Evolutionary conservation across 2,329 filamentous ascomycete species (phyloP), one percentile per base, ranked within the genome.

Genomic region (Neonectria punicea): DNA sequence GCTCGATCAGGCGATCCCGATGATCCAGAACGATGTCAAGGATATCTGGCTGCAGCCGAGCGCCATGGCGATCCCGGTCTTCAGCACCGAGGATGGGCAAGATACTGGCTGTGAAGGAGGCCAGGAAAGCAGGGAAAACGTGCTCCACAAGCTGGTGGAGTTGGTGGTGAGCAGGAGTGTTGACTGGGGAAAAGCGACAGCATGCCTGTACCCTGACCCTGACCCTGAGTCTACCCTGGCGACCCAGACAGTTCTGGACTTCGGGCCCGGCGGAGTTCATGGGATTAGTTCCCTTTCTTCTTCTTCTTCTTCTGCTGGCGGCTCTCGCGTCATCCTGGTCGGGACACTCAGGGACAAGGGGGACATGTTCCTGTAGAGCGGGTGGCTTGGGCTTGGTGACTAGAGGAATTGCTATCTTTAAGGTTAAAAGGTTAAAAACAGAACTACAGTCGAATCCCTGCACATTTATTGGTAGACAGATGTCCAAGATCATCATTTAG

Each of bases 221-320:
- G 25, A 16, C 34, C 34, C 34, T 6, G 34, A 36, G 34, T 14
- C 34, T 51, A 34, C 50, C 34, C 13, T 30, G 4, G 61, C 14
- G 8, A 20, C 50, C 22, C 34, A 30, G n/a, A 44, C 50, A 22
- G 43, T 63, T 11, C 25, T 63, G 5, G 61, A 63, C 13, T 63
- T 63, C 36, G 61, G 61, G 14, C 61, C 61, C 13, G 61, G 61
- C 30, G 61, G 61, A 3, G 43, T 63, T 44, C 43, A 63, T 49
- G 61, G 61, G 1, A 60, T 63, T 14, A 60, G 50, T 25, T 55
- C 56, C 3, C 34, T 63, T 44, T 60, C 51, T 14, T 18, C 55
- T 44, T 60, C 51, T 14, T 18, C 55, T 20, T n/a, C 58, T 32
- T 22, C 58, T 32, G 1, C 14, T 6, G 34, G 34, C 34, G 34